These are phyloP conservation scores for Mucor piriformis DNA, from an alignment of 371 early-diverging fungal genomes.

Conservation along the genomic window DNA sequence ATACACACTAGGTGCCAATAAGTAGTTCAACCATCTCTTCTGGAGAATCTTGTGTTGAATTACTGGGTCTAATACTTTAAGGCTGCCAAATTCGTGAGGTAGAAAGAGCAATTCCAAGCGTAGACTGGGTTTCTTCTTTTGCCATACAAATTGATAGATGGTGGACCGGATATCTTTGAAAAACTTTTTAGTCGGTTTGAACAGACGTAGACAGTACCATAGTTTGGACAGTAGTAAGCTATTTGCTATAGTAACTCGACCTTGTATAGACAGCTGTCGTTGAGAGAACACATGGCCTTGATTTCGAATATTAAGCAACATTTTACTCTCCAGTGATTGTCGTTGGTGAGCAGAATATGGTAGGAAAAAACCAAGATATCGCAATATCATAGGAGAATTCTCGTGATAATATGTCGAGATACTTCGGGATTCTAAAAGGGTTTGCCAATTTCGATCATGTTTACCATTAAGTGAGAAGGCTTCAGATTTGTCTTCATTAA, in stretches of 20 bases:
- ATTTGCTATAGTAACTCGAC: neutral
- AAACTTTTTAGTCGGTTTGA: neutral
- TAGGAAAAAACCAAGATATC: conserved; percentile 9
- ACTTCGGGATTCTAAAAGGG: neutral
- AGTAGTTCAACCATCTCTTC: neutral
- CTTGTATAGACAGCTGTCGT: conserved; percentile 1
- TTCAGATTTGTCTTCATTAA: conserved; percentile 18
- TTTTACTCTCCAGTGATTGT: neutral
- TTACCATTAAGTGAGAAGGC: conserved; percentile 10
- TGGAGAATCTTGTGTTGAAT: neutral
- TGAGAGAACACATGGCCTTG: neutral
- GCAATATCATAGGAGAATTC: neutral
- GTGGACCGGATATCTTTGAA: neutral
- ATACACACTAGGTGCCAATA: neutral
- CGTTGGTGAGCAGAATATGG: neutral
- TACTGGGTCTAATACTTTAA: neutral
- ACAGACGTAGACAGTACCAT: neutral
- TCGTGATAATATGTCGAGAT: neutral
- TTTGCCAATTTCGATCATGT: neutral
- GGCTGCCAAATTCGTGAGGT: neutral
- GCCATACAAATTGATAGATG: conserved; percentile 4
- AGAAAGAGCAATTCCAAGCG: neutral
- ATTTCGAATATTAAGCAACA: neutral
- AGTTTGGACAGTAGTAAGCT: neutral
- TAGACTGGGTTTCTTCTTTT: neutral